Evolutionary conservation across 2,329 filamentous ascomycete genomes (phyloP), one percentile per base, ranked within the genome.

Genomic region (Xylaria polymorpha): DNA sequence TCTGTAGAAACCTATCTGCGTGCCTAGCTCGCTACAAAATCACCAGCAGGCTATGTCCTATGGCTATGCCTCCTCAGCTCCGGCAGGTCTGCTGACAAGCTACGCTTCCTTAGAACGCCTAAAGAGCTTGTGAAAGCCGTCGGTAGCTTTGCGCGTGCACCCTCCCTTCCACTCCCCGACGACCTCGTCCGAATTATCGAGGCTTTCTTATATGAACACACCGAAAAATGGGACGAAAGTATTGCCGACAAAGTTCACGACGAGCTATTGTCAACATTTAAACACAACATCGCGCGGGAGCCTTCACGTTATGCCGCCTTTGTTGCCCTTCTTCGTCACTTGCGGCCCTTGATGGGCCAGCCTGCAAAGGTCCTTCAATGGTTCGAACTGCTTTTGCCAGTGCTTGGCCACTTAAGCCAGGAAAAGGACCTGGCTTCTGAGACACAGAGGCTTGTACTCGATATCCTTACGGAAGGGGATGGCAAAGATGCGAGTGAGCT

Each of bases 241-340:
- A 85, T 89, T 48, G 86, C 89, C n/a, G 91, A 93, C 72, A 88
- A 90, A 66, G 84, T 94, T 60, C 89, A 94, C 70, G 91, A 94
- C 48, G 92, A 94, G 74, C 85, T 96, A 8, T 82, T 91, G 48
- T 80, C 84, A 29, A 85, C 93, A 63, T 94, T 91, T 81, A 85
- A 90, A 67, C 89, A 87, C 75, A 84, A 88, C 72, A 87, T 94
- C 68, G 83, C 84, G 29, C 85, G 85, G 41, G 83, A 84, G 29
- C 82, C 87, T 2, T 79, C 85, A 60, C 87, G 88, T 73, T 86
- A 88, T 77, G 88, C 87, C 9, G 81, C 88, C n/a, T 96, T 94
- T 80, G 84, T 94, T 20, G 85, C 86, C 59, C 85, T 92, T 55
- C 81, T 95, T 64, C 86, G 88, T 56, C 85, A 85, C 48, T 82